phyloP scores from a whole-genome alignment of 2,329 filamentous ascomycete species.

The Sporothrix luriei region DNA sequence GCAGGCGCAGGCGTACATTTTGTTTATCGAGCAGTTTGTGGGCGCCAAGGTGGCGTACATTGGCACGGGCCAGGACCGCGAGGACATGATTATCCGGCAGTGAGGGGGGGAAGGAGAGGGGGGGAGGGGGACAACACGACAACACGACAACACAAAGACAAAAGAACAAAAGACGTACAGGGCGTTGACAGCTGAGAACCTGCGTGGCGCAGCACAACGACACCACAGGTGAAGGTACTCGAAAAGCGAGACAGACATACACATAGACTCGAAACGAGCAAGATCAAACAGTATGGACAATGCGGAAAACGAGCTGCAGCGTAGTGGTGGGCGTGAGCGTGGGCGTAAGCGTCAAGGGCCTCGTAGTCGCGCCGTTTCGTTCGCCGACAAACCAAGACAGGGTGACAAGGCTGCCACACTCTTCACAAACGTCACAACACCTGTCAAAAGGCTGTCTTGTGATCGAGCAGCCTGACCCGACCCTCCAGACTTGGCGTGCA shows the following conservation, averaged over 20 bases:
- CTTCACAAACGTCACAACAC: neutral
- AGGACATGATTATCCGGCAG: slow-evolving; percentile 59
- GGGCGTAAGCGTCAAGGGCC: neutral
- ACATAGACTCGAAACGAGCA: slow-evolving; percentile 17
- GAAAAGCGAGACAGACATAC: slow-evolving; percentile 10
- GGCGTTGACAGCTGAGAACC: too few relatives aligned
- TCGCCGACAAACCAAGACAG: too few relatives aligned
- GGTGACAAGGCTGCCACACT: slow-evolving; percentile 13
- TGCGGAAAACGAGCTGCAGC: neutral
- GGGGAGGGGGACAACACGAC: too few relatives aligned
- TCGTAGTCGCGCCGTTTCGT: neutral
- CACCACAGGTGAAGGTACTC: neutral
- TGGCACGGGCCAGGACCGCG: slow-evolving; percentile 66
- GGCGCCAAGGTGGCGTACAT: slow-evolving; percentile 66
- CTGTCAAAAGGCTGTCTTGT: slow-evolving; percentile 20
- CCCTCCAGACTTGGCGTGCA: neutral
- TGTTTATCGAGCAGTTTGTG: slow-evolving; percentile 66
- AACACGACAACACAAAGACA: too few relatives aligned
- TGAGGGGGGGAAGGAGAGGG: too few relatives aligned
- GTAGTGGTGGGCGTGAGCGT: neutral
- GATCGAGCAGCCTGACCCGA: slow-evolving; percentile 22
- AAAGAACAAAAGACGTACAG: too few relatives aligned
- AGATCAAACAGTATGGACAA: neutral
- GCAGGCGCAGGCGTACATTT: slow-evolving; percentile 66
- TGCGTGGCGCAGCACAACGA: too few relatives aligned